Base-by-base conservation (phyloP, 306 rosid species). In the Cucumis melo region DNA sequence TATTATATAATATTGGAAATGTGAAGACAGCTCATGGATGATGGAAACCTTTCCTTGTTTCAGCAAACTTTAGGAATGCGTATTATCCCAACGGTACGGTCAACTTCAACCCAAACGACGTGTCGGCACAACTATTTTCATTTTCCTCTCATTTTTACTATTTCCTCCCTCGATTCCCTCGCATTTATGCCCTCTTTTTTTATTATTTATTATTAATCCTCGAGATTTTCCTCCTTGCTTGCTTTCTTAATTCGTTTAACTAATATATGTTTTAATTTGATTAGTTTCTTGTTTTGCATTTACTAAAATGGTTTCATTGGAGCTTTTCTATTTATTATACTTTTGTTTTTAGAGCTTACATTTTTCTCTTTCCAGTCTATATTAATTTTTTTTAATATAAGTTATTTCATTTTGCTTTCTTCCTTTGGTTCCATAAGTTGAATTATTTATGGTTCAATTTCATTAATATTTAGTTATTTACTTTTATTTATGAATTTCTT, bases 21-120 rank as follows among this genome's bases (percentile, higher is more conserved):
- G 75, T 48, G 76, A 72, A 72, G 76, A 72, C 76, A 46, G 76
- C 76, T 72, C 76, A 72, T 1, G 42, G 59, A 44, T 72, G 76
- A 72, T 72, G 76, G 24, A 24, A 27, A 46, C 76, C 16, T 48
- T 72, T 72, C 60, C 59, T 72, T 72, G 75, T 48, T 48, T 71
- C 58, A 71, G 75, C 36, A 7, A 71, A 71, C 59, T 71, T 71
- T 71, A 71, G 75, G 75, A 46, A 71, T 71, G 39, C 76, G 59
- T 50, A 71, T 71, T 71, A 71, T 71, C 76, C 41, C 42, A 71
- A 71, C 42, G 24, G 76, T 71, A 48, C 76, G 76, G 59, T 71
- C 76, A 71, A 71, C 76, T 71, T 11, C 7, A 29, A 16, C 14
- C 41, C 42, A 46, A 71, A 71, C 76, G 76, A 48, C 76, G 76